Conservation (phyloP, 169 alveolate genomes). For the Babesia sp. region DNA sequence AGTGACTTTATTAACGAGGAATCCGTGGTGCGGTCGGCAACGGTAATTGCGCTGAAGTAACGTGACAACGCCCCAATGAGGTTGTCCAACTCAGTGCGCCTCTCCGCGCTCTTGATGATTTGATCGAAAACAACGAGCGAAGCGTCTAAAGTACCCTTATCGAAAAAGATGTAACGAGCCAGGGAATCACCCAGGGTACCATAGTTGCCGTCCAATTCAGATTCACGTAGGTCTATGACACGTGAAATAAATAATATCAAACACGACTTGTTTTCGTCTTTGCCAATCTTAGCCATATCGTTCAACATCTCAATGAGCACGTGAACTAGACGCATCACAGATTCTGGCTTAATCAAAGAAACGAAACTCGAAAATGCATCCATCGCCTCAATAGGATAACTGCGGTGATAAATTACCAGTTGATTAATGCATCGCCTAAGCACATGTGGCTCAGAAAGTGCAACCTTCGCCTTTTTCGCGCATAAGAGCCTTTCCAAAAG, state of each 20-base stretch:
- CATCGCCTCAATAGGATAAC: constrained; percentile 9
- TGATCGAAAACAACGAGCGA: constrained; percentile 2
- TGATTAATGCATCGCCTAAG: background rate
- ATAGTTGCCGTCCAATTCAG: constrained; percentile 17
- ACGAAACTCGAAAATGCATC: constrained; percentile 14
- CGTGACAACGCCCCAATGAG: constrained; percentile 5
- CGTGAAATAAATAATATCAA: background rate
- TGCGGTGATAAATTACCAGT: constrained; percentile 1
- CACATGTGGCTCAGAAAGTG: constrained; percentile 11
- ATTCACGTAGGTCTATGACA: constrained; percentile 18
- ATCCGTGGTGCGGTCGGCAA: background rate
- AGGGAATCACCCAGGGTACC: constrained; percentile 21
- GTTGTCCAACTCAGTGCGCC: constrained; percentile 30
- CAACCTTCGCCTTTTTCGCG: constrained; percentile 18
- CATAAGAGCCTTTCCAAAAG: constrained; percentile 33
- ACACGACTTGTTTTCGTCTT: constrained; percentile 6
- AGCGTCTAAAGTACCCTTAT: constrained; percentile 1
- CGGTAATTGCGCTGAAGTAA: background rate
- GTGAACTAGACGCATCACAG: constrained; percentile 14
- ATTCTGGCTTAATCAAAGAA: constrained; percentile 14
- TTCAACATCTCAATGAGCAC: constrained; percentile 22
- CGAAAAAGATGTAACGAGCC: constrained; percentile 29
- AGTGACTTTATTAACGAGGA: background rate
- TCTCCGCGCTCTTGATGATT: constrained; percentile 26
- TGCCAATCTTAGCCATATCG: constrained; percentile 9